These are phyloP conservation scores for Candida andamanensis DNA, from an alignment of 805 yeast genomes.

Conservation along the genomic window DNA sequence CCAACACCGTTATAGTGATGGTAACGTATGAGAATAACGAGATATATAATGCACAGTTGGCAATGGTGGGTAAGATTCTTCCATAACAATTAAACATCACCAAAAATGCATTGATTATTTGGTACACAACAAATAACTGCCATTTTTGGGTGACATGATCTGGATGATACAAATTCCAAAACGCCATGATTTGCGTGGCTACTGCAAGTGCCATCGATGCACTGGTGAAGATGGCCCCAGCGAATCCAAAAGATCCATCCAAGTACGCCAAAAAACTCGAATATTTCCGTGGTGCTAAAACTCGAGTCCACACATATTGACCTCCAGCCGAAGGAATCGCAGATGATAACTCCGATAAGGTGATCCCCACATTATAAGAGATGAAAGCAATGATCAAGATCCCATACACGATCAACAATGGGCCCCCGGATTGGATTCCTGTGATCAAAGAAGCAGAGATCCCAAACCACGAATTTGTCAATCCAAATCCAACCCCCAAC, in stretches of 20 bases:
- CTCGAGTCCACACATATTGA: constrained; percentile 40
- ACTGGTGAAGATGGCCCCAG: constrained; percentile 37
- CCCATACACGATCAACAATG: constrained; percentile 36
- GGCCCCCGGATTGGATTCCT: constrained; percentile 40
- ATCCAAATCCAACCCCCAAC: constrained; percentile 37
- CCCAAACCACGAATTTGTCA: constrained; percentile 42
- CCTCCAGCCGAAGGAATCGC: constrained; percentile 41
- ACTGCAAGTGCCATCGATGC: constrained; percentile 36
- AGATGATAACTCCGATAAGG: constrained; percentile 35
- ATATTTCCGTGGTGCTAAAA: constrained; percentile 33
- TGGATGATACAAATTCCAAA: constrained; percentile 34
- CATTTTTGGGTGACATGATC: constrained; percentile 32
- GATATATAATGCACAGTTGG: constrained; percentile 45
- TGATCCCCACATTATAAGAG: constrained; percentile 33
- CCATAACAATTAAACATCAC: constrained; percentile 49
- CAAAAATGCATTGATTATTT: constrained; percentile 38
- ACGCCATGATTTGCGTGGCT: constrained; percentile 32
- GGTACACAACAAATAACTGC: constrained; percentile 51
- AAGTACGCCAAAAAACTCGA: constrained; percentile 34
- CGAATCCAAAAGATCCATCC: constrained; percentile 39
- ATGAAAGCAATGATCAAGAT: constrained; percentile 34
- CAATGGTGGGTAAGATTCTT: constrained; percentile 45
- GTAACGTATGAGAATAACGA: constrained; percentile 49
- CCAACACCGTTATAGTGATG: constrained; percentile 50
- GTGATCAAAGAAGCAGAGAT: constrained; percentile 36